These are phyloP conservation scores for Colletotrichum incanum DNA, from an alignment of 2,329 filamentous ascomycete genomes.

Conservation along the genomic window DNA sequence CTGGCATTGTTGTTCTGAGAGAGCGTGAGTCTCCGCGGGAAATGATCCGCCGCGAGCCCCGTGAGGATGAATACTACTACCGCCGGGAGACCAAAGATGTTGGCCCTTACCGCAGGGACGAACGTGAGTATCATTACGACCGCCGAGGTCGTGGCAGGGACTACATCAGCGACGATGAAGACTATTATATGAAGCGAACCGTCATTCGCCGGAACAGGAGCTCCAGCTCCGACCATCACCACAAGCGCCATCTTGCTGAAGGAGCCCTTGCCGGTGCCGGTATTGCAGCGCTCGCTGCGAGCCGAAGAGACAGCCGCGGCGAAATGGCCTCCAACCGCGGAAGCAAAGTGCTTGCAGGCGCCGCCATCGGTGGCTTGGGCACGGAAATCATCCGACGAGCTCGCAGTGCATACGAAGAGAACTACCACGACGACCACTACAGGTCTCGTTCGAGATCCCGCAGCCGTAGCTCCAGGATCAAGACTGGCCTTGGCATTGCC, in stretches of 20 bases:
- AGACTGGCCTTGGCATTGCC: slow-evolving; percentile 74
- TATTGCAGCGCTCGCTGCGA: slow-evolving; percentile 71
- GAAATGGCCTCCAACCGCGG: slow-evolving; percentile 68
- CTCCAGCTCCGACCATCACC: slow-evolving; percentile 63
- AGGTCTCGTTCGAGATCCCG: slow-evolving; percentile 54
- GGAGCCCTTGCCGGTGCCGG: slow-evolving; percentile 77
- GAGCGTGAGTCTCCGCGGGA: slow-evolving; percentile 60
- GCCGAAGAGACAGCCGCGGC: slow-evolving; percentile 67
- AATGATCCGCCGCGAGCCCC: slow-evolving; percentile 55
- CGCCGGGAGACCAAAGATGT: slow-evolving; percentile 63
- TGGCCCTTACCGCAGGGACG: slow-evolving; percentile 50
- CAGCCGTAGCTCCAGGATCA: slow-evolving; percentile 61
- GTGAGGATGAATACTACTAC: slow-evolving; percentile 68
- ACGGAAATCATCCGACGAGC: slow-evolving; percentile 74
- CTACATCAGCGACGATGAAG: slow-evolving; percentile 57
- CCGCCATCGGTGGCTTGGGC: slow-evolving; percentile 74
- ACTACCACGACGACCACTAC: slow-evolving; percentile 58
- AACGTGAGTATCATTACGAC: slow-evolving; percentile 51
- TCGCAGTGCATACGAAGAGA: slow-evolving; percentile 69
- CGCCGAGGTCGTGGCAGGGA: slow-evolving; percentile 55
- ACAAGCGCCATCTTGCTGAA: slow-evolving; percentile 73
- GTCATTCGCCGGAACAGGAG: slow-evolving; percentile 68
- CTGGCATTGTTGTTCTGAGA: slow-evolving; percentile 61
- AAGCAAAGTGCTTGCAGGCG: slow-evolving; percentile 73
- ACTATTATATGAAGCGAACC: slow-evolving; percentile 61